Evolutionary conservation across 169 alveolate species (phyloP).

Genomic region (Neospora caninum): DNA sequence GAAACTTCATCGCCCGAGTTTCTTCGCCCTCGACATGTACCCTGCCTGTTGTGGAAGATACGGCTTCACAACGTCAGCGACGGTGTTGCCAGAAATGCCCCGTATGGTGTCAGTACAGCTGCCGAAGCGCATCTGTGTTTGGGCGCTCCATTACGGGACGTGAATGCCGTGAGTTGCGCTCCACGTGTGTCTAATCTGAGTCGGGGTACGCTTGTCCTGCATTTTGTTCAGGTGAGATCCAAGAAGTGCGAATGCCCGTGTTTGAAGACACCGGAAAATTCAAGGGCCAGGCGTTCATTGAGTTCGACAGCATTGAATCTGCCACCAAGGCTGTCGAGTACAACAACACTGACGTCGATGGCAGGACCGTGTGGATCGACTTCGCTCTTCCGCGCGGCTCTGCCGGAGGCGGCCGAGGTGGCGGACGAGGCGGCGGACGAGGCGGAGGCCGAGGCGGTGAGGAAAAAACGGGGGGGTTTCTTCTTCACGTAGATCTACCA

Average conservation of each 20-base stretch:
- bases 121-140: too few relatives aligned
- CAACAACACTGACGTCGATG: conserved; percentile 82
- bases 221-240: conserved; percentile 62
- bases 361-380: conserved; percentile 81
- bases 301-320: conserved; percentile 77
- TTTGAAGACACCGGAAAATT: conserved; percentile 82
- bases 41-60: too few relatives aligned
- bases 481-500: not conserved
- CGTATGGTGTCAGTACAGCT: too few relatives aligned
- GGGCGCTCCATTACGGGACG: too few relatives aligned
- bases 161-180: too few relatives aligned
- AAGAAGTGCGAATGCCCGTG: conserved; percentile 74
- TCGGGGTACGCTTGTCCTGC: too few relatives aligned
- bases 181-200: too few relatives aligned
- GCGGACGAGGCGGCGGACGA: conserved; percentile 80
- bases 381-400: conserved; percentile 79
- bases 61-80: too few relatives aligned
- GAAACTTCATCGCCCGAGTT: too few relatives aligned
- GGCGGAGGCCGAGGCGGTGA: conserved; percentile 78
- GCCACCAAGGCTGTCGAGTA: conserved; percentile 83
- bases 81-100: too few relatives aligned
- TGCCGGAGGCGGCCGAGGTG: conserved; percentile 77
- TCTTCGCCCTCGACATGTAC: too few relatives aligned
- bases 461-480: too few relatives aligned
- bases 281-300: conserved; percentile 79